phyloP scores from a whole-genome alignment of 257 asterid genomes.

The Pogostemon cablin region DNA sequence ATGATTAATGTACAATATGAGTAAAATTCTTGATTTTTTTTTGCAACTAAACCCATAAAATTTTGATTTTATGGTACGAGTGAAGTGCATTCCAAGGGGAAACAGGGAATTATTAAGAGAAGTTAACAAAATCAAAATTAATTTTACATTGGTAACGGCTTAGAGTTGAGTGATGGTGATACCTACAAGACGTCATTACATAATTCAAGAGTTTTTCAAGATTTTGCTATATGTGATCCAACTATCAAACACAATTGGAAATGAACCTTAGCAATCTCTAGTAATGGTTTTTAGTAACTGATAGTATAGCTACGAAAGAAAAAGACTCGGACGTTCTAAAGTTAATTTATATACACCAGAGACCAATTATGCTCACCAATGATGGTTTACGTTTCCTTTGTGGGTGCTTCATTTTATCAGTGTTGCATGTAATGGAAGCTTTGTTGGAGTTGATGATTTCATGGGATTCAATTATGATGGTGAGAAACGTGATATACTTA shows the following conservation, averaged over 20 bases:
- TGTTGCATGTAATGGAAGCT: constrained; percentile 14
- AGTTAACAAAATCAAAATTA: background rate
- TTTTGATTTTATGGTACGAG: too few relatives aligned
- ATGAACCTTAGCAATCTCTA: background rate
- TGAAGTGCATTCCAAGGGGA: background rate
- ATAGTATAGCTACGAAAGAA: background rate
- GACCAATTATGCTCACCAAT: constrained; percentile 43
- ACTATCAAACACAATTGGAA: constrained; percentile 44
- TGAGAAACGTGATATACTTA: too few relatives aligned
- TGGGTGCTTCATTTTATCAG: constrained; percentile 38
- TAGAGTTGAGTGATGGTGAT: background rate
- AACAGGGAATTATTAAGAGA: background rate
- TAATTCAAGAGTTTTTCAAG: constrained; percentile 65
- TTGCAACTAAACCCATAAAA: too few relatives aligned
- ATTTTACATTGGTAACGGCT: background rate
- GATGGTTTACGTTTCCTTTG: constrained; percentile 54
- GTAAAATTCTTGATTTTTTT: too few relatives aligned
- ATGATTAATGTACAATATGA: too few relatives aligned
- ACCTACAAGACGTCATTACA: constrained; percentile 75
- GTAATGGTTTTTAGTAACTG: too few relatives aligned
- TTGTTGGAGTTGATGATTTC: too few relatives aligned
- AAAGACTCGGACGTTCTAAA: constrained; percentile 8
- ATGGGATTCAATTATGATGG: too few relatives aligned
- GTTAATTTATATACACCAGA: background rate
- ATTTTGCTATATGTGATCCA: constrained; percentile 71